These are phyloP conservation scores for Tilletia setariae DNA, from an alignment of 1,284 basidiomycete genomes.

Conservation along the genomic window DNA sequence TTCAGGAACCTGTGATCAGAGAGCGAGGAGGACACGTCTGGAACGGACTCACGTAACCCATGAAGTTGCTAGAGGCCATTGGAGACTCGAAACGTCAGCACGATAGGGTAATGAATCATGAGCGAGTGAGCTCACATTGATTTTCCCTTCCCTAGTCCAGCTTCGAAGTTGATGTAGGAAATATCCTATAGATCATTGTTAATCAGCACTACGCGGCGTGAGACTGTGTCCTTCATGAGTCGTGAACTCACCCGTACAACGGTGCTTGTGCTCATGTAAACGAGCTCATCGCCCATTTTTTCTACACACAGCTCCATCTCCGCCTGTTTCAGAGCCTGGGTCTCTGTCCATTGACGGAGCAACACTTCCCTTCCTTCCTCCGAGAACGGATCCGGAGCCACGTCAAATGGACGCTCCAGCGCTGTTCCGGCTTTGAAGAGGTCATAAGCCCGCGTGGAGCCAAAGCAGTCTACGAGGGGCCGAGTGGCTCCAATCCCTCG, in stretches of 20 bases:
- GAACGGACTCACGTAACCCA: slow-evolving; percentile 13
- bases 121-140: slow-evolving; percentile 55
- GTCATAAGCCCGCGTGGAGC: slow-evolving; percentile 36
- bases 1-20: not conserved
- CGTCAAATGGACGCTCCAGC: slow-evolving; percentile 55
- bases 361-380: slow-evolving; percentile 46
- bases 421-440: slow-evolving; percentile 57
- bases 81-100: not conserved
- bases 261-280: slow-evolving; percentile 58
- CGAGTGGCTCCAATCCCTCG: slow-evolving; percentile 57
- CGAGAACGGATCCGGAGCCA: slow-evolving; percentile 42
- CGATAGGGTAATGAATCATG: not conserved
- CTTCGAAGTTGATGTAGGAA: slow-evolving; percentile 56
- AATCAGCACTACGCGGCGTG: no score
- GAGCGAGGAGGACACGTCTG: not conserved
- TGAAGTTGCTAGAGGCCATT: not conserved
- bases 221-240: no score
- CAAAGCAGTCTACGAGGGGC: slow-evolving; percentile 56
- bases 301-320: slow-evolving; percentile 56
- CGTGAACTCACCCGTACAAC: slow-evolving; percentile 54
- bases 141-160: slow-evolving; percentile 52
- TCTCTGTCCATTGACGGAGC: slow-evolving; percentile 53
- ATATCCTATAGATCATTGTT: slow-evolving; percentile 50
- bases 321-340: slow-evolving; percentile 54
- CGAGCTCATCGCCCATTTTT: slow-evolving; percentile 57